Base-by-base conservation (phyloP, 2,329 filamentous ascomycete species). In the Xylaria sp. region DNA sequence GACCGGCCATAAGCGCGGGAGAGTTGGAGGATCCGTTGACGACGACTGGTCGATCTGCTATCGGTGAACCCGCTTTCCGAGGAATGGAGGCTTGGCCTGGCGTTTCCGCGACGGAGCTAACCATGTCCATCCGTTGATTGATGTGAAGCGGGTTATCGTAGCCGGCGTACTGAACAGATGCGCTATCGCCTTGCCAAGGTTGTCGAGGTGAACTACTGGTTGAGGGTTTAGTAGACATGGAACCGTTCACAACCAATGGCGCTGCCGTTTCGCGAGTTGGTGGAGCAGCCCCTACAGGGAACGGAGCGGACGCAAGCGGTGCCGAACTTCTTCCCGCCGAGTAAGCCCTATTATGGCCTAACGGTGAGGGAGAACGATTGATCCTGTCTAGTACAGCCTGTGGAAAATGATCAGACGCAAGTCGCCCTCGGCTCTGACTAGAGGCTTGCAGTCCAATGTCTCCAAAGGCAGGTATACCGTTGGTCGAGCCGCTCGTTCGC, bases 351-450 rank as follows among this genome's bases (percentile, higher is more conserved):
- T 71, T 68, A 53, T 82, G 80, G 2, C 80, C 78, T 1, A 82
- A 68, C 0, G 82, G 81, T 2, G 82, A 85, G 11, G 81, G 82
- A 4, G 82, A 85, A 13, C 81, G 75, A 2, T 75, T 76, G 68
- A 83, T 82, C 38, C 80, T 74, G 49, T 84, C 80, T 6, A 84
- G 71, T 20, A 83, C 75, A 9, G 77, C 76, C 62, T 82, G 81
- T 0, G 81, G 78, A 3, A 79, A 68, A 56, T 83, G 78, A 41
- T 84, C 82, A 1, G 79, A 79, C 0, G 82, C 84, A 9, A 79
- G 66, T 11, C 80, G 73, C 24, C 78, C 74, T 39, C 78, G 73
- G 21, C 69, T 72, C 21, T 76, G 72, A 24, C 66, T 66, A 2
- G 71, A 72, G 4, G 60, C 54, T 24, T 69, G 65, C 26, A 71